A percentile compares a stretch with the other conserved stretches of the same genome.
phyloP scores from a whole-genome alignment of 176 grass and related monocot genomes.

The Phyllostachys edulis region DNA sequence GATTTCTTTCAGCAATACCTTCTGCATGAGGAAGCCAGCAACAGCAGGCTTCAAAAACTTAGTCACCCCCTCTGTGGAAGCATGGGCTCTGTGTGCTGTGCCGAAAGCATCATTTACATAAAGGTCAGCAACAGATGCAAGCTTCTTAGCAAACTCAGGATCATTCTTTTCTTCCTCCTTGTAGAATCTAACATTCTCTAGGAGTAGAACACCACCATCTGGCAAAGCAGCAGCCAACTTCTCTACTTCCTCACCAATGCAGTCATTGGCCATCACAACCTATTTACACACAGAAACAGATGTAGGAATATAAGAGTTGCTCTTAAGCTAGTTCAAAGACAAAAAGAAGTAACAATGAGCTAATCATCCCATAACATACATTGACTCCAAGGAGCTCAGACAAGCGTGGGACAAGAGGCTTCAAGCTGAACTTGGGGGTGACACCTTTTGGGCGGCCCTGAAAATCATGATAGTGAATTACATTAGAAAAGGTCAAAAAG shows the following conservation, averaged over 20 bases:
- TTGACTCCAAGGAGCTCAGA: slow-evolving; percentile 87
- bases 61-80: slow-evolving; percentile 90
- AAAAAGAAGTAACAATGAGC: background rate
- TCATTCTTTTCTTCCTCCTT: slow-evolving; percentile 99
- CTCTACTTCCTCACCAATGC: slow-evolving; percentile 89
- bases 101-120: slow-evolving; percentile 97
- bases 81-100: slow-evolving; percentile 88
- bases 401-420: slow-evolving; percentile 87
- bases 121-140: slow-evolving; percentile 85
- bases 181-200: slow-evolving; percentile 95
- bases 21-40: slow-evolving; percentile 99
- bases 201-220: slow-evolving; percentile 85
- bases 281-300: slow-evolving; percentile 4
- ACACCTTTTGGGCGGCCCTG: slow-evolving; percentile 96
- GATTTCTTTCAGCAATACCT: slow-evolving; percentile 44
- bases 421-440: slow-evolving; percentile 94
- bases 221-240: slow-evolving; percentile 63
- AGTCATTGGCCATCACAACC: slow-evolving; percentile 92
- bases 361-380: slow-evolving; percentile 42
- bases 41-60: slow-evolving; percentile 89
- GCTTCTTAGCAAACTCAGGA: slow-evolving; percentile 91
- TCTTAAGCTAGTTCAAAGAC: background rate
- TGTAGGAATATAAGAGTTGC: background rate
- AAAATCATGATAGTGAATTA: slow-evolving; percentile 1
- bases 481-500: background rate